Evolutionary conservation across 257 asterid species (phyloP), one percentile per base, ranked within the genome.

Genomic region (Craterostigma plantagineum): DNA sequence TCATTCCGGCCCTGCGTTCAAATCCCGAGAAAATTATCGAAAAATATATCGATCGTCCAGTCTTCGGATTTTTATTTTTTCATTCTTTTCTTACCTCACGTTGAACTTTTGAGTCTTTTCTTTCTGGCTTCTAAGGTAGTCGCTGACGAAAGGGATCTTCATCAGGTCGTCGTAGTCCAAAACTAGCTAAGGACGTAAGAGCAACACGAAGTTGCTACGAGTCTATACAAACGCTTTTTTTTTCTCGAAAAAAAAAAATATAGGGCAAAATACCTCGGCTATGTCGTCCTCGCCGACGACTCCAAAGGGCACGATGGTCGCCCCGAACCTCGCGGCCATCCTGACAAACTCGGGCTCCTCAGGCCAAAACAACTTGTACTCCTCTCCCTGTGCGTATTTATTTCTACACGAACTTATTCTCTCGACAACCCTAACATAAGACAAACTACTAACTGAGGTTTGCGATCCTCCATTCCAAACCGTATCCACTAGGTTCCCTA

Each of bases 301-400:
- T 53, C 98, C 98, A 49, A 82, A 82, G 10, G 98, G 98, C 27
- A 82, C 84, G 41, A 90, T 90, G 33, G 95, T 83, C 10, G 93
- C 95, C 34, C 91, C 95, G 52, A 79, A 90, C 63, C 64, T 68
- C 41, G 92, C 95, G 17, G 95, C 98, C 95, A 79, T 90, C 60
- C 98, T 66, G 9, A 90, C 93, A 59, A 90, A 90, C 46, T 90
- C 95, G 15, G 91, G 95, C 57, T 79, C 76, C 10, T 82, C 95
- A 0, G 98, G 93, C 98, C 98, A 90, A 64, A 79, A 82, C 35
- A 82, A 60, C 56, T 74, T 76, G 50, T 90, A 90, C 57, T 52
- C 71, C 67, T 90, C 98, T 48, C 95, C 95, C 98, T 90, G 30
- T 23, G 30, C 30, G 30, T 23, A 23, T n/a, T n/a, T n/a, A n/a